phyloP scores from a whole-genome alignment of 129 eudicot genomes.

The Lactuca saligna region DNA sequence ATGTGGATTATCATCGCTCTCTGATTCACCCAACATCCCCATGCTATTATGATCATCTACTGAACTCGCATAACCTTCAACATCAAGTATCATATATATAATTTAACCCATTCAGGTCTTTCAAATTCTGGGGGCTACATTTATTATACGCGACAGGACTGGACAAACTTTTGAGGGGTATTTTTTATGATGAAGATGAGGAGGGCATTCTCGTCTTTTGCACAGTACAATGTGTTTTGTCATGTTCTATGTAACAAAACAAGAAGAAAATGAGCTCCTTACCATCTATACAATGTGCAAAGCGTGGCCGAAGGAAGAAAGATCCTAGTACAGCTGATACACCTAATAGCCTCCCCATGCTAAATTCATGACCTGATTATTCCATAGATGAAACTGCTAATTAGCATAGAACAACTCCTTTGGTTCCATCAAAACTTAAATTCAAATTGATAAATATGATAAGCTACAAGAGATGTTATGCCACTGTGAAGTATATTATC shows the following conservation, averaged over 20 bases:
- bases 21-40: slow-evolving; percentile 24
- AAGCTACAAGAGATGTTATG: background rate
- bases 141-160: too few relatives aligned
- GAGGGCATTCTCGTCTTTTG: too few relatives aligned
- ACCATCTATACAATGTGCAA: slow-evolving; percentile 50
- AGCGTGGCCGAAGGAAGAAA: slow-evolving; percentile 37
- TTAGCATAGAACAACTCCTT: slow-evolving; percentile 19
- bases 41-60: slow-evolving; percentile 35
- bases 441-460: background rate
- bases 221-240: too few relatives aligned
- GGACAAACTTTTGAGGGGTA: too few relatives aligned
- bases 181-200: too few relatives aligned
- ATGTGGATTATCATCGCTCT: slow-evolving; percentile 38
- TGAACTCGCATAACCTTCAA: slow-evolving; percentile 41
- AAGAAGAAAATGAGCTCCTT: slow-evolving; percentile 23
- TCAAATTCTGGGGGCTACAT: too few relatives aligned
- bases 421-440: slow-evolving; percentile 8
- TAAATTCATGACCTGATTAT: slow-evolving; percentile 40
- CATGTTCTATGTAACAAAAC: background rate
- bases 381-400: slow-evolving; percentile 26
- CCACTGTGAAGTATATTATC: slow-evolving; percentile 5
- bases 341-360: slow-evolving; percentile 37
- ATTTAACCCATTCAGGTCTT: too few relatives aligned
- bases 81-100: slow-evolving; percentile 7
- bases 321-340: slow-evolving; percentile 51